Evolutionary conservation across 208 protist genomes (phyloP).

Genomic region (Leptomonas pyrrhocoris): DNA sequence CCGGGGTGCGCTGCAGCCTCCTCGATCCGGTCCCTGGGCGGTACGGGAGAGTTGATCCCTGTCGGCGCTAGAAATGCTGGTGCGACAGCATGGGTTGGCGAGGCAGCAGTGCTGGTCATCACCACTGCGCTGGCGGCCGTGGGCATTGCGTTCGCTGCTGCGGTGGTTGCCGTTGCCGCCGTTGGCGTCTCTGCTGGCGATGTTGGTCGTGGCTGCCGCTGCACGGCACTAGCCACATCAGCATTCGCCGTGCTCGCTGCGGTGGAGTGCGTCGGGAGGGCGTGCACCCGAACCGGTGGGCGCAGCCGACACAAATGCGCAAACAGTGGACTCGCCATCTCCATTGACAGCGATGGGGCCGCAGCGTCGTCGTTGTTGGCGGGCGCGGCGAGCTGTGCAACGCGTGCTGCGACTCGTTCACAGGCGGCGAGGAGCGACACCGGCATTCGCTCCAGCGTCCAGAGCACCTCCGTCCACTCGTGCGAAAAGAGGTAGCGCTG

Average conservation of each 20-base stretch:
- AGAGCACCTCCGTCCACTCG: constrained; percentile 54
- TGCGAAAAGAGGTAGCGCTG: constrained; percentile 46
- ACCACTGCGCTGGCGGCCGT: too few species aligned
- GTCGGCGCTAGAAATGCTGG: neutral
- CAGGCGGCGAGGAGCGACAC: constrained; percentile 15
- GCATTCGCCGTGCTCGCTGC: neutral
- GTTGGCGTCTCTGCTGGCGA: neutral
- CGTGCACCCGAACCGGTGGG: constrained; percentile 42
- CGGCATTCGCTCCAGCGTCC: constrained; percentile 51
- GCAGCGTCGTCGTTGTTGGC: neutral
- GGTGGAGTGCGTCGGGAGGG: constrained; percentile 9
- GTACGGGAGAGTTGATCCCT: neutral
- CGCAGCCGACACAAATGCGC: constrained; percentile 42
- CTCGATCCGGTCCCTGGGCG: neutral
- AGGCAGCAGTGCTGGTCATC: neutral
- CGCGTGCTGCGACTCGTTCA: neutral
- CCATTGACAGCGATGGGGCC: constrained; percentile 2
- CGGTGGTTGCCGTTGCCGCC: neutral
- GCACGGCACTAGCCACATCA: neutral
- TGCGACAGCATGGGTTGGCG: neutral
- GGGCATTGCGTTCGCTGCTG: too few species aligned
- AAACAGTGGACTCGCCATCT: constrained; percentile 38
- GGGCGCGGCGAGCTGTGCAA: neutral
- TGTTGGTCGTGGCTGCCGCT: neutral
- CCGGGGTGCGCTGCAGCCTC: neutral